Evolutionary conservation across 2,329 filamentous ascomycete species (phyloP).

Genomic region (Alternaria arborescens): DNA sequence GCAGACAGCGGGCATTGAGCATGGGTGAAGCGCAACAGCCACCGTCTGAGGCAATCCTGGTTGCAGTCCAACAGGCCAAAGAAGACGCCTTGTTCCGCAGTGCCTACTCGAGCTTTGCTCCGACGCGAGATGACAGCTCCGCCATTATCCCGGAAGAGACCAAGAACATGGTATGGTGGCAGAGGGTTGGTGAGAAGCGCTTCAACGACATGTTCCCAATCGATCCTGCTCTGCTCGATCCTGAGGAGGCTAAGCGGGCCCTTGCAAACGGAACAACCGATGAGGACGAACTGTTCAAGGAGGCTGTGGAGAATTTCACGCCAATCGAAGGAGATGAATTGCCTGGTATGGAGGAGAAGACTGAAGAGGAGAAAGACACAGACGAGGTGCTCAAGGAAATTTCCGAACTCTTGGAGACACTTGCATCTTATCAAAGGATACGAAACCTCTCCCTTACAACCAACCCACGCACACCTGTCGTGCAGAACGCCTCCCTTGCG

Average conservation of each 20-base stretch:
- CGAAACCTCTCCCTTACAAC: constrained; percentile 74
- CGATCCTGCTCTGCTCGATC: constrained; percentile 53
- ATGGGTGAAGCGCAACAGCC: constrained; percentile 67
- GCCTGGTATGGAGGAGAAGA: constrained; percentile 41
- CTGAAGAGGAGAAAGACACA: constrained; percentile 65
- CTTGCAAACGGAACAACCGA: constrained; percentile 46
- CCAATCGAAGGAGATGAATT: constrained; percentile 38
- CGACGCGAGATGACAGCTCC: constrained; percentile 75
- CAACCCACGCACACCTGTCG: constrained; percentile 70
- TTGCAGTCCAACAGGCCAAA: constrained; percentile 65
- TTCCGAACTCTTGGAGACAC: constrained; percentile 77
- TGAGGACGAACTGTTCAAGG: constrained; percentile 50
- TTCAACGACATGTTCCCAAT: constrained; percentile 72
- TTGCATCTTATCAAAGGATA: constrained; percentile 81
- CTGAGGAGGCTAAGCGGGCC: constrained; percentile 49
- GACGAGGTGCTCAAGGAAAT: constrained; percentile 78
- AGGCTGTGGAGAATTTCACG: constrained; percentile 50
- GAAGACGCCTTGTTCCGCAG: constrained; percentile 79
- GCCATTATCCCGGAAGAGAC: constrained; percentile 74
- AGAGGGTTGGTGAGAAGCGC: constrained; percentile 70
- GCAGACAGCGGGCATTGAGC: constrained; percentile 76
- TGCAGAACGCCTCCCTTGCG: constrained; percentile 71
- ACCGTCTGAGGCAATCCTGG: constrained; percentile 50
- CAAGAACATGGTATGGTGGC: constrained; percentile 78
- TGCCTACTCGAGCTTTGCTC: constrained; percentile 82